phyloP scores from a whole-genome alignment of 805 yeast species.

The Tanozyma kutaoensis region DNA sequence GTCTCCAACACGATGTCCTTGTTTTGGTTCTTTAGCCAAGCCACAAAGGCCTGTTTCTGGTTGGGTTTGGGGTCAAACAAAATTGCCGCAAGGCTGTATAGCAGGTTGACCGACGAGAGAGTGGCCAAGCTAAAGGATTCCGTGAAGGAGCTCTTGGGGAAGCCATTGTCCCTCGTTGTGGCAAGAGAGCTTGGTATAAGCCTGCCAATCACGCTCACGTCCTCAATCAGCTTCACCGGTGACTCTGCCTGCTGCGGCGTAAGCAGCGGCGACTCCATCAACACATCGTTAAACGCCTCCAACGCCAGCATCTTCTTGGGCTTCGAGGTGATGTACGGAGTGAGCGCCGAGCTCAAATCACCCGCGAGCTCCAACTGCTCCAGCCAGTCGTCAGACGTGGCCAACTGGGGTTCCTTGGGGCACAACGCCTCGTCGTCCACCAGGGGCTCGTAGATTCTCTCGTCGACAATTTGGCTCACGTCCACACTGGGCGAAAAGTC shows the following conservation, averaged over 20 bases:
- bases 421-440: constrained; percentile 21
- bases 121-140: constrained; percentile 8
- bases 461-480: constrained; percentile 33
- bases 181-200: constrained; percentile 12
- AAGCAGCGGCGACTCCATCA: too few relatives aligned
- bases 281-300: constrained; percentile 31
- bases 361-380: constrained; percentile 44
- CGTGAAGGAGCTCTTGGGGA: constrained; percentile 9
- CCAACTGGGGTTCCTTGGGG: constrained; percentile 31
- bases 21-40: constrained; percentile 44
- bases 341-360: constrained; percentile 28
- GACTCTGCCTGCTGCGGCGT: too few relatives aligned
- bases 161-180: constrained; percentile 10
- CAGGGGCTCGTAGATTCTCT: constrained; percentile 65
- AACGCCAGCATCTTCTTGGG: constrained; percentile 8
- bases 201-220: too few relatives aligned
- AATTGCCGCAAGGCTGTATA: constrained; percentile 49
- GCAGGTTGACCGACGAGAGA: constrained; percentile 4
- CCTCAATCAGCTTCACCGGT: too few relatives aligned
- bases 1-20: constrained; percentile 2
- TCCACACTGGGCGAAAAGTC: constrained; percentile 15
- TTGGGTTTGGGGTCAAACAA: constrained; percentile 29
- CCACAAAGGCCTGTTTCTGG: constrained; percentile 33
- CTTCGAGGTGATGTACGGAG: constrained; percentile 10
- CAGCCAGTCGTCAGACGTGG: constrained; percentile 49